Evolutionary conservation across 805 yeast genomes (phyloP).

Genomic region (Starmerella ratchasimensis): DNA sequence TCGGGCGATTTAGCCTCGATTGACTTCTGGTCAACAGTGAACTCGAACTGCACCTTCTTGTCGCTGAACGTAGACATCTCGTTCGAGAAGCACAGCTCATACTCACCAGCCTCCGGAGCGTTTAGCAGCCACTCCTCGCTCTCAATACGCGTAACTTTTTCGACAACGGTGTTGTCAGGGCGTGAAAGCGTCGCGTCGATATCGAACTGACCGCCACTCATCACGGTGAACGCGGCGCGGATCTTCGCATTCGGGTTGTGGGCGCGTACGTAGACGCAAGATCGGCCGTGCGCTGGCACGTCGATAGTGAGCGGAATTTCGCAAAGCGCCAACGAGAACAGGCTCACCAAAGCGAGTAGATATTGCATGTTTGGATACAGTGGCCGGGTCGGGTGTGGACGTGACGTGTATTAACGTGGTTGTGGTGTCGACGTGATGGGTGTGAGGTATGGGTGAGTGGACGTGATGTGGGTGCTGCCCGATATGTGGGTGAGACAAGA

Average conservation of each 20-base stretch:
- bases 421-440: not conserved
- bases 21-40: conserved; percentile 31
- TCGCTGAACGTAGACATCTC: conserved; percentile 71
- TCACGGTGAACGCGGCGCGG: conserved; percentile 72
- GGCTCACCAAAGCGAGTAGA: not conserved
- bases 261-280: conserved; percentile 62
- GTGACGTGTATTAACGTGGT: not conserved
- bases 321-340: conserved; percentile 11
- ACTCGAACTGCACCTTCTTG: conserved; percentile 73
- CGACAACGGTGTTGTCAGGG: conserved; percentile 43
- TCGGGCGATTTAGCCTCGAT: conserved; percentile 52
- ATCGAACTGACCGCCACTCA: conserved; percentile 67
- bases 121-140: conserved; percentile 69
- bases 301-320: conserved; percentile 54
- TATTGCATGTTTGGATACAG: not conserved
- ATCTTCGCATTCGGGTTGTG: conserved; percentile 44
- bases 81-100: conserved; percentile 74
- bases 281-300: conserved; percentile 58
- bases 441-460: not conserved
- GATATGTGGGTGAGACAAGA: not conserved
- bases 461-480: not conserved
- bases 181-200: conserved; percentile 49
- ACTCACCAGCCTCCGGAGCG: conserved; percentile 60
- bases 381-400: not conserved
- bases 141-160: conserved; percentile 45